A percentile compares a stretch with the other conserved stretches of the same genome.
Evolutionary conservation across 2,329 filamentous ascomycete genomes (phyloP).

Genomic region (Parafenestella ontariensis): DNA sequence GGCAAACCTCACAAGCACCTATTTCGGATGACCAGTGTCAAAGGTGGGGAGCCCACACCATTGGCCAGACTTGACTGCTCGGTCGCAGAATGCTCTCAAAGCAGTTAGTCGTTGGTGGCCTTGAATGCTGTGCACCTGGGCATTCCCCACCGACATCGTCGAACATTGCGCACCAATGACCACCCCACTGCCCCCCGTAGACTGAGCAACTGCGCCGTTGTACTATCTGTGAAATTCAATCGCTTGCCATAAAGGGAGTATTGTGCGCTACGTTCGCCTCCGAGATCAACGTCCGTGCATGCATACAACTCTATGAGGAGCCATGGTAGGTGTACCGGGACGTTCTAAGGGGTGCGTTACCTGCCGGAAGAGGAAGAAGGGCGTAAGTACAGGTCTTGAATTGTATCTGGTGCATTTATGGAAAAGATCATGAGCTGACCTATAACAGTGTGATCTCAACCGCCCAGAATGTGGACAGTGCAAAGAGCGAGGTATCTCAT

Average conservation of each 20-base stretch:
- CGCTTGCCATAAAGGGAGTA: slow-evolving; percentile 20
- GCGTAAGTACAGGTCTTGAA: slow-evolving; percentile 51
- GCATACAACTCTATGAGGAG: background rate
- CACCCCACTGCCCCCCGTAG: background rate
- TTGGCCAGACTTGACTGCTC: background rate
- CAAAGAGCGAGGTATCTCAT: slow-evolving; percentile 62
- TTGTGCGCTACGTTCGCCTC: slow-evolving; percentile 20
- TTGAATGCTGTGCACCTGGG: background rate
- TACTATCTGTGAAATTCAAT: background rate
- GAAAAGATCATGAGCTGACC: background rate
- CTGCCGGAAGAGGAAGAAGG: slow-evolving; percentile 58
- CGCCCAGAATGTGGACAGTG: slow-evolving; percentile 68
- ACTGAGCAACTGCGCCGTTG: background rate
- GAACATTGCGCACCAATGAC: slow-evolving; percentile 8
- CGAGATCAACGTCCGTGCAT: background rate
- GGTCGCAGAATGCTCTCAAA: slow-evolving; percentile 1
- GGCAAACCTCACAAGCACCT: background rate
- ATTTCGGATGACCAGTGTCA: background rate
- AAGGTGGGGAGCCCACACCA: background rate
- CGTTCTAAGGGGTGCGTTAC: slow-evolving; percentile 44
- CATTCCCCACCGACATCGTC: slow-evolving; percentile 5
- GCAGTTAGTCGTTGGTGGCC: background rate
- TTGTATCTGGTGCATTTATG: background rate
- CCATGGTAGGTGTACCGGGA: slow-evolving; percentile 37
- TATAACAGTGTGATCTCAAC: slow-evolving; percentile 65